Evolutionary conservation across 805 yeast species (phyloP), one percentile per base, ranked within the genome.

Genomic region (Jamesozyma spencerorum): DNA sequence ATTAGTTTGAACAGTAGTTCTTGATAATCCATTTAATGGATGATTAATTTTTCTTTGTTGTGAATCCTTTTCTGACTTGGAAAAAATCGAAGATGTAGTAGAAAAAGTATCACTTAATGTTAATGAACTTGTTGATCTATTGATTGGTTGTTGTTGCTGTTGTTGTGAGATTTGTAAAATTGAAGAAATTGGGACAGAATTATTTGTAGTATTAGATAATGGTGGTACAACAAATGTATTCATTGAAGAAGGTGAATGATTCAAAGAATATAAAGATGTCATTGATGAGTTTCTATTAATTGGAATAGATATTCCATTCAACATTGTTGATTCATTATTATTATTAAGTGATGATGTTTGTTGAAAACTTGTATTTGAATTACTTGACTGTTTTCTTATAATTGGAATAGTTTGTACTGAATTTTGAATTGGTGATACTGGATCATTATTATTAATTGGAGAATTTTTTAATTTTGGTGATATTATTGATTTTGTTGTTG

Each of bases 41-140:
- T n/a, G n/a, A n/a, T n/a, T n/a, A n/a, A n/a, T n/a, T n/a, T n/a
- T n/a, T n/a, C n/a, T n/a, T 33, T 19, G 36, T 15, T 11, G 26
- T 18, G 4, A 24, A 14, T 31, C 24, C 5, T 19, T 18, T 18
- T 18, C 34, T 32, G 18, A 18, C 10, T 32, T 19, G 26, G 37
- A 34, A 17, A 34, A 15, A 4, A 34, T 10, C 4, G 37, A 34
- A 19, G 33, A 31, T 14, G 19, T n/a, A 28, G 12, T 17, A 14
- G 33, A 31, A 4, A 19, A 31, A 3, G 31, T 20, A 34, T 34
- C 37, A 34, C 31, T 34, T 18, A 34, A 17, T 7, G 36, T 24
- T 24, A 33, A 24, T 14, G 36, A 33, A 14, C 36, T 33, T 12
- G 15, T n/a, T 5, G 36, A 33, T 33, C 24, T 33, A 12, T 33